phyloP scores from a whole-genome alignment of 345 rosid species.

The Sonneratia alba region DNA sequence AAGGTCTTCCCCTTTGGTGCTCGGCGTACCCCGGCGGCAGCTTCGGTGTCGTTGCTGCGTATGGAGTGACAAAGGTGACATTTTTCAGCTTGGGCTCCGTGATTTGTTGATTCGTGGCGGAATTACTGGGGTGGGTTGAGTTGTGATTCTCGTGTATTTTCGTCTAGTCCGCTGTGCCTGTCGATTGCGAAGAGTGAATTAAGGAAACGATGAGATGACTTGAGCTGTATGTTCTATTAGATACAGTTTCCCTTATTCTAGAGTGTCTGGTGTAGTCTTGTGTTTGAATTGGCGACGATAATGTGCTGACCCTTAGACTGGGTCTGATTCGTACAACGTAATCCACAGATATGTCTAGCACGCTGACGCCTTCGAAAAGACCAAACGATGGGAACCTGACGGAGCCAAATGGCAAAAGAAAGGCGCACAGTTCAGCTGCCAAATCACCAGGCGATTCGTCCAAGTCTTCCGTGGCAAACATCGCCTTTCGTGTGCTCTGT shows the following conservation, averaged over 20 bases:
- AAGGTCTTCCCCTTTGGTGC: not conserved
- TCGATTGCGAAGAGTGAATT: not conserved
- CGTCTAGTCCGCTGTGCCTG: not conserved
- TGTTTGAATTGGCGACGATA: not conserved
- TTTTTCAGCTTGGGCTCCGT: not conserved
- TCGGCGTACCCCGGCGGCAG: not conserved
- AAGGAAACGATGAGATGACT: not conserved
- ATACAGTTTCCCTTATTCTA: not conserved
- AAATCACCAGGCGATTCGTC: slow-evolving; percentile 16
- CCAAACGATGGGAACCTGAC: slow-evolving; percentile 22
- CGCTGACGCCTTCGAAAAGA: slow-evolving; percentile 51
- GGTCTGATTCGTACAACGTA: not conserved
- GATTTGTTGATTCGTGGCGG: not conserved
- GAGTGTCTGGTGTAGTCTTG: not conserved
- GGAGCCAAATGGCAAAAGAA: slow-evolving; percentile 41
- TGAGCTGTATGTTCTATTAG: not conserved
- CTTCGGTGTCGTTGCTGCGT: not conserved
- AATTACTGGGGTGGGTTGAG: not conserved
- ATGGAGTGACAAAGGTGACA: not conserved
- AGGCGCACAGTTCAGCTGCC: slow-evolving; percentile 34
- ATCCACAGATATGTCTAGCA: slow-evolving; percentile 29
- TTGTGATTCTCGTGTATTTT: not conserved
- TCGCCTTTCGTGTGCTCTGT: slow-evolving; percentile 38
- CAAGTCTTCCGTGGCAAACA: slow-evolving; percentile 15
- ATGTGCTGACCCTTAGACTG: not conserved